phyloP scores from a whole-genome alignment of 2,329 filamentous ascomycete genomes.

The Apiospora kogelbergensis region DNA sequence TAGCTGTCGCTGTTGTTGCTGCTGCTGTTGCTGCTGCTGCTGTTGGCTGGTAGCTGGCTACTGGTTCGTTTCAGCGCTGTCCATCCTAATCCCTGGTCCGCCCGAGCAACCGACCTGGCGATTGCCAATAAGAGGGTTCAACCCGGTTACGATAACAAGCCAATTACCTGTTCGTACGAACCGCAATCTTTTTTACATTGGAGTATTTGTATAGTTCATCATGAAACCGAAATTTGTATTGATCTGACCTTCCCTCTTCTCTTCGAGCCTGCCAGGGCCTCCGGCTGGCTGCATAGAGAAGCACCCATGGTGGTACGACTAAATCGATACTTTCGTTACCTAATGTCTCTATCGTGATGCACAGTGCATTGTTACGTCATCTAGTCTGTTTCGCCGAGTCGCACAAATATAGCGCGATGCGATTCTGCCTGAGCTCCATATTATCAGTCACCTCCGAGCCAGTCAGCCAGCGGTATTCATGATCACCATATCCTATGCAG shows the following conservation, averaged over 20 bases:
- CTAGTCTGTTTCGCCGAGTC: conserved; percentile 2
- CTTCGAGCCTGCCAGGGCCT: not conserved
- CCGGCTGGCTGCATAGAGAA: not conserved
- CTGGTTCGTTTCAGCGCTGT: not conserved
- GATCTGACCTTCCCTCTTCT: not conserved
- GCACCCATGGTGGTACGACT: not conserved
- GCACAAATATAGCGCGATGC: not conserved
- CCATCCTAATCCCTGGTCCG: not conserved
- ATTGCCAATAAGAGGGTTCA: conserved; percentile 5
- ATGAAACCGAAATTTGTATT: not conserved
- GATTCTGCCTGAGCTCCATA: not conserved
- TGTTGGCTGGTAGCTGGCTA: not conserved
- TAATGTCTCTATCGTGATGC: not conserved
- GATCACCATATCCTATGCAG: not conserved
- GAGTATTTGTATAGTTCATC: not conserved
- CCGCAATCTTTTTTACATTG: not conserved
- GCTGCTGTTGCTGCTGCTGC: not conserved
- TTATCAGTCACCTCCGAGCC: not conserved
- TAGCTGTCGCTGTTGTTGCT: not conserved
- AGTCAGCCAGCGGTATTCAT: not conserved
- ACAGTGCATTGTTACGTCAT: conserved; percentile 3
- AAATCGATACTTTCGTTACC: not conserved
- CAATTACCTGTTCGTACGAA: not conserved
- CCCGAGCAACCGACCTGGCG: not conserved
- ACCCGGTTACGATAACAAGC: not conserved